These are phyloP conservation scores for Saccharomyces paradoxus DNA, from an alignment of 805 yeast genomes.

Conservation along the genomic window DNA sequence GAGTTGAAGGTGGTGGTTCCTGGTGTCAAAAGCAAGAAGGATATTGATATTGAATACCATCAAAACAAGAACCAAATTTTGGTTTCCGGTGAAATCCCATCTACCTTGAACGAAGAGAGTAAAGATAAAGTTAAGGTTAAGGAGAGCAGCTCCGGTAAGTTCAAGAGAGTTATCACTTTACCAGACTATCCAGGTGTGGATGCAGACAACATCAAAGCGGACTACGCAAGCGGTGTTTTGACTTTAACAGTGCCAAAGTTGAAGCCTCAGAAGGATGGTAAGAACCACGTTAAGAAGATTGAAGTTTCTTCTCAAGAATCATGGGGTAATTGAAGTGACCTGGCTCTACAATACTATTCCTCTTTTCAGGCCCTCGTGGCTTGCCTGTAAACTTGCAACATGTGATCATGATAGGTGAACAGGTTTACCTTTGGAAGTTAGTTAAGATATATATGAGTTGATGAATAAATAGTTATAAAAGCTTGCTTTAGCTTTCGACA, in stretches of 20 bases:
- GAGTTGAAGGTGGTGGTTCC: slow-evolving; percentile 40
- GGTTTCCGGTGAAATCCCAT: slow-evolving; percentile 38
- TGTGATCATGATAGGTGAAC: background rate
- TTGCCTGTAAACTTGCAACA: background rate
- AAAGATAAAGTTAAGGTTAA: slow-evolving; percentile 23
- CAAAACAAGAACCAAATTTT: slow-evolving; percentile 37
- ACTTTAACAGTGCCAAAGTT: slow-evolving; percentile 37
- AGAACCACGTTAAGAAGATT: slow-evolving; percentile 21
- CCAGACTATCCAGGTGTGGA: slow-evolving; percentile 35
- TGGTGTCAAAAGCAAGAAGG: slow-evolving; percentile 38
- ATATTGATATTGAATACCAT: slow-evolving; percentile 40
- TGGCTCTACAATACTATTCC: background rate
- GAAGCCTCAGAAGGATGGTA: slow-evolving; percentile 17
- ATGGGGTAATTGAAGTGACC: slow-evolving; percentile 8
- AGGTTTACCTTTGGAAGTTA: background rate
- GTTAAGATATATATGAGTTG: background rate
- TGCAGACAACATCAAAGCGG: slow-evolving; percentile 39
- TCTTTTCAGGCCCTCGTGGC: background rate
- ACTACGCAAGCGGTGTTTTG: slow-evolving; percentile 39
- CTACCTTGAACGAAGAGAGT: slow-evolving; percentile 13
- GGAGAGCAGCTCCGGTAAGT: slow-evolving; percentile 35
- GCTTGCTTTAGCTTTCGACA: background rate
- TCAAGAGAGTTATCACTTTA: slow-evolving; percentile 36
- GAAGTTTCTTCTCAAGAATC: slow-evolving; percentile 26
- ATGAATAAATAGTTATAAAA: background rate